Evolutionary conservation across 331 rosid species (phyloP).

Genomic region (Arachis monticola): DNA sequence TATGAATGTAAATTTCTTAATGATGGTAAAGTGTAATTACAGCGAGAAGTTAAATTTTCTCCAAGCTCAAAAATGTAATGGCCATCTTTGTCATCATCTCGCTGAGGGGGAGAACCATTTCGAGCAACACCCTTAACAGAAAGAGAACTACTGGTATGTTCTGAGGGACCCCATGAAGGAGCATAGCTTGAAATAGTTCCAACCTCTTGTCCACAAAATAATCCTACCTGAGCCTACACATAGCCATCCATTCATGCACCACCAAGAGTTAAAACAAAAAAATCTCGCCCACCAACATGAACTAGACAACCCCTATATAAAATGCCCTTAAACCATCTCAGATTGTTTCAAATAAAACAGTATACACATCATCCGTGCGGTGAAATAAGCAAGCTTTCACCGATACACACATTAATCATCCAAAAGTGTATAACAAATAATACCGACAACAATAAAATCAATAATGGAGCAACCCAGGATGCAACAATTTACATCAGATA

Average conservation of each 20-base stretch:
- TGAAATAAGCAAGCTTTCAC: neutral
- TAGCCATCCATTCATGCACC: slow-evolving; percentile 86
- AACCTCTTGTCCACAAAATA: slow-evolving; percentile 94
- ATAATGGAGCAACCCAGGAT: neutral
- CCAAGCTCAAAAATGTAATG: slow-evolving; percentile 98
- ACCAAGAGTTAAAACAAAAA: slow-evolving; percentile 50
- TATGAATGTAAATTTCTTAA: slow-evolving; percentile 42
- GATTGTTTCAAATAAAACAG: neutral
- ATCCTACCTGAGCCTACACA: slow-evolving; percentile 99
- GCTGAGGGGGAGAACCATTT: slow-evolving; percentile 96
- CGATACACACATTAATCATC: neutral
- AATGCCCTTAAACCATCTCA: slow-evolving; percentile 31
- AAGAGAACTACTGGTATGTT: slow-evolving; percentile 65
- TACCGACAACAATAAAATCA: neutral
- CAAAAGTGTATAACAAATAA: neutral
- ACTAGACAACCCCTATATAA: slow-evolving; percentile 28
- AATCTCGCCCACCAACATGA: slow-evolving; percentile 40
- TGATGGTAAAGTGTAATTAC: slow-evolving; percentile 84
- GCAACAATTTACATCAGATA: neutral
- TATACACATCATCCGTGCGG: neutral
- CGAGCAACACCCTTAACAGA: slow-evolving; percentile 80
- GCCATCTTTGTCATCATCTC: slow-evolving; percentile 99
- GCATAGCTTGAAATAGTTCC: slow-evolving; percentile 88
- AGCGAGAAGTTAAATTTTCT: slow-evolving; percentile 98
- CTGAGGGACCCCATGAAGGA: slow-evolving; percentile 74